Evolutionary conservation across 2,329 filamentous ascomycete genomes (phyloP).

Genomic region (Reticulascus tulasneorum): DNA sequence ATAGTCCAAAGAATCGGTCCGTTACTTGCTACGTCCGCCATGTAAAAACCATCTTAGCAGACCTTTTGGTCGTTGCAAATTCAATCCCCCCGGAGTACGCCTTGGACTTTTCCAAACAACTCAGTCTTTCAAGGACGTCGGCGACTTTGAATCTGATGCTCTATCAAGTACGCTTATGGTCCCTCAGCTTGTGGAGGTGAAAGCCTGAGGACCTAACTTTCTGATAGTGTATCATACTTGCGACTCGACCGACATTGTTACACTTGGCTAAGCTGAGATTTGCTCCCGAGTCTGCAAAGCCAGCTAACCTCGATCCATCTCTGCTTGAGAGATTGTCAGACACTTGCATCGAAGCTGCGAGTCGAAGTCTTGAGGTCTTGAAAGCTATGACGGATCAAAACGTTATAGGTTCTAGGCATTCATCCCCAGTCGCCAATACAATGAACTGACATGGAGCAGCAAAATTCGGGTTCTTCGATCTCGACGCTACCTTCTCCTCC

Average conservation of each 20-base stretch:
- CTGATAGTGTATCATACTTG: conserved; percentile 6
- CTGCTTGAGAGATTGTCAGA: conserved; percentile 4
- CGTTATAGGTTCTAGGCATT: too few relatives aligned
- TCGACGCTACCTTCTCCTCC: conserved; percentile 13
- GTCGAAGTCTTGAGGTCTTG: conserved; percentile 6
- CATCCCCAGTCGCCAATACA: too few relatives aligned
- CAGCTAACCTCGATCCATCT: background rate
- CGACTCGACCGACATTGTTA: conserved; percentile 10
- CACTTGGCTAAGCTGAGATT: conserved; percentile 11
- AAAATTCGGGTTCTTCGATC: conserved; percentile 11
- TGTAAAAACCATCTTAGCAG: too few relatives aligned
- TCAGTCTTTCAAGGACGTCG: too few relatives aligned
- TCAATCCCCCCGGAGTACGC: too few relatives aligned
- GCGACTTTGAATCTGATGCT: conserved; percentile 3
- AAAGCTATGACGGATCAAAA: too few relatives aligned
- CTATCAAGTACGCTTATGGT: conserved; percentile 3
- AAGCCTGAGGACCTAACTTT: background rate
- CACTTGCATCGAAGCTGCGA: conserved; percentile 11
- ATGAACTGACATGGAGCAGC: background rate
- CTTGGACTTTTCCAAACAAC: too few relatives aligned
- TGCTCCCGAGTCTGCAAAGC: conserved; percentile 1
- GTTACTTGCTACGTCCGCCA: too few relatives aligned
- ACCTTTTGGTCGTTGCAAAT: too few relatives aligned
- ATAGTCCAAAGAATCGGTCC: too few relatives aligned
- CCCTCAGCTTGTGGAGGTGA: background rate